These are phyloP conservation scores for Rhodamnia argentea DNA, from an alignment of 345 rosid species.

Conservation along the genomic window DNA sequence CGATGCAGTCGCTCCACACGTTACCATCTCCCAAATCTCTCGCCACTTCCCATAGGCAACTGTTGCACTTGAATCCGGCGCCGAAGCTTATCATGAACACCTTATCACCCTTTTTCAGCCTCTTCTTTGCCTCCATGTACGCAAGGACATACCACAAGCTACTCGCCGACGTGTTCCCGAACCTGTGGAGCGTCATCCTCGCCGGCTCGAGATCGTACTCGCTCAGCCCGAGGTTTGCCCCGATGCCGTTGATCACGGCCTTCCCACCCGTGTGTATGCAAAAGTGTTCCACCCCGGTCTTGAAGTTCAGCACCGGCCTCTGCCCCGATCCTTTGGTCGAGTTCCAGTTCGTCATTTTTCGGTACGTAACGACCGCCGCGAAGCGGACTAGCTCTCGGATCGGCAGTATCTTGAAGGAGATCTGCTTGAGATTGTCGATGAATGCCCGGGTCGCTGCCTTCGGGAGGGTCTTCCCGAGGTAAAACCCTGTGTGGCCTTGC, in stretches of 20 bases:
- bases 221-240: constrained; percentile 41
- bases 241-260: constrained; percentile 88
- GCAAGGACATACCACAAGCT: constrained; percentile 92
- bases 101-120: constrained; percentile 69
- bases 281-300: constrained; percentile 80
- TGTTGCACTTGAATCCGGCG: constrained; percentile 79
- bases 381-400: constrained; percentile 60
- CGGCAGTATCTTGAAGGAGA: constrained; percentile 73
- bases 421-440: constrained; percentile 58
- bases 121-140: constrained; percentile 84
- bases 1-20: constrained; percentile 60
- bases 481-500: constrained; percentile 49
- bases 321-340: constrained; percentile 3
- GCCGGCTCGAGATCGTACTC: constrained; percentile 85
- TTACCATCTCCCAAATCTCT: constrained; percentile 39
- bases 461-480: constrained; percentile 62
- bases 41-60: constrained; percentile 68
- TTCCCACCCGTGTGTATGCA: constrained; percentile 90
- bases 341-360: constrained; percentile 14
- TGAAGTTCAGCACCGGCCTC: constrained; percentile 39
- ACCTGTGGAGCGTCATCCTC: constrained; percentile 86
- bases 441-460: constrained; percentile 70
- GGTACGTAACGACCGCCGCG: constrained; percentile 7
- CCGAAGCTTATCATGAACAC: constrained; percentile 72
- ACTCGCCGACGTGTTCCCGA: constrained; percentile 90